Base-by-base conservation (phyloP, 805 yeast species). In the Grigorovia humatica region DNA sequence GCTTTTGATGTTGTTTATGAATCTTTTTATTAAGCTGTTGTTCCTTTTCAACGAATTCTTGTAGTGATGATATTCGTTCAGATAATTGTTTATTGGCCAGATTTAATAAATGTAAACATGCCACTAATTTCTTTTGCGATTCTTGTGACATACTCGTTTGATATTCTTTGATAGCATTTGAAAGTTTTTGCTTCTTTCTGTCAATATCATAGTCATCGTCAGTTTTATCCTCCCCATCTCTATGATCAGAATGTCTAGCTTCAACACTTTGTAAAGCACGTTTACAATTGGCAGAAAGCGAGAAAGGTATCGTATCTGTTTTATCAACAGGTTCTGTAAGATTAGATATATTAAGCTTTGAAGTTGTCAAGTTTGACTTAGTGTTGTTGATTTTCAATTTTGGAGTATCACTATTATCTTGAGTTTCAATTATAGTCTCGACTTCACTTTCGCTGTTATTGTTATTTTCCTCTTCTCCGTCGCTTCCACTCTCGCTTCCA, bases 41-140 rank as follows among this genome's bases (percentile, higher is more conserved):
- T 56, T 75, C 86, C 52, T 75, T 75, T 20, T 74, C 75, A 2
- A 83, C 76, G 44, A 73, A 59, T n/a, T 70, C 73, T 60, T 85
- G 89, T 43, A 89, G 70, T 52, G 74, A 75, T 50, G 74, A 74
- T 18, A 89, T 85, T 57, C 88, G 81, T 47, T 77, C 72, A 47
- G 83, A 81, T 35, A 89, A 74, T 59, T 84, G 88, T 52, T 79
- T 80, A 61, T 88, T 89, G 2, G 96, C 96, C 48, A 88, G 72
- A 61, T 84, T 83, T 51, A 89, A 71, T 49, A 90, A 74, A 58
- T 88, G 90, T 47, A 90, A 74, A 59, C 95, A 81, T 61, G 91
- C 85, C 41, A 85, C 82, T 47, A 89, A 64, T 56, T 90, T 76
- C 57, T 83, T 82, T 54, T 87, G 79, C 27, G 90, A 83, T 60